Percentiles rank a stretch among this genome's conserved stretches.
Evolutionary conservation across 164 flowering plant genomes (phyloP).

Genomic region (Magnolia sinica): DNA sequence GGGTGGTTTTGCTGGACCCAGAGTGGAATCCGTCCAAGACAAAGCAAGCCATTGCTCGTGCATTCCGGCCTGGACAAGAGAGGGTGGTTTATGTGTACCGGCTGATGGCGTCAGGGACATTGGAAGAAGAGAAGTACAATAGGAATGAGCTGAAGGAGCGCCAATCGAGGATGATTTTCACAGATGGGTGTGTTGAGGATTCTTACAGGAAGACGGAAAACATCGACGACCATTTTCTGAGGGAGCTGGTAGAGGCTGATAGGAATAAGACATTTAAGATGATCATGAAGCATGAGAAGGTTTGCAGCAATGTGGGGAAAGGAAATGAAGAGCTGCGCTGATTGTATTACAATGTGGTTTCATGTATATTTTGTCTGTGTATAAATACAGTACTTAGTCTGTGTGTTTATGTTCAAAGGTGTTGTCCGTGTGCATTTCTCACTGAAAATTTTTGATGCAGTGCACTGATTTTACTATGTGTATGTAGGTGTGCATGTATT

Average conservation of each 20-base stretch:
- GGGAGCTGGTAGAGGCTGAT: conserved; percentile 80
- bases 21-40: conserved; percentile 99
- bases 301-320: conserved; percentile 30
- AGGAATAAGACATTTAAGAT: conserved; percentile 50
- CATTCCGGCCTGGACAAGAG: conserved; percentile 95
- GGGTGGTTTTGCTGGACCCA: conserved; percentile 83
- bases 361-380: background rate
- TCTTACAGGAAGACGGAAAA: conserved; percentile 74
- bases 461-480: too few species aligned
- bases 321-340: background rate
- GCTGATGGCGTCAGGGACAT: conserved; percentile 63
- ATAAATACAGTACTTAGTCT: too few species aligned
- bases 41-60: conserved; percentile 94
- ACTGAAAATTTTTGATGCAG: too few species aligned
- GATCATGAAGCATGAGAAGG: conserved; percentile 84
- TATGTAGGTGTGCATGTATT: too few species aligned
- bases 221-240: conserved; percentile 75
- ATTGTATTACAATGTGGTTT: background rate
- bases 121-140: conserved; percentile 76
- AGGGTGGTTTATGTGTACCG: conserved; percentile 83
- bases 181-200: conserved; percentile 66
- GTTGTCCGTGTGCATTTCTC: too few species aligned
- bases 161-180: conserved; percentile 86
- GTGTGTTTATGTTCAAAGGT: too few species aligned
- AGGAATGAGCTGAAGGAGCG: conserved; percentile 85